phyloP scores from a whole-genome alignment of 129 eudicot species.

The Arctium minus region DNA sequence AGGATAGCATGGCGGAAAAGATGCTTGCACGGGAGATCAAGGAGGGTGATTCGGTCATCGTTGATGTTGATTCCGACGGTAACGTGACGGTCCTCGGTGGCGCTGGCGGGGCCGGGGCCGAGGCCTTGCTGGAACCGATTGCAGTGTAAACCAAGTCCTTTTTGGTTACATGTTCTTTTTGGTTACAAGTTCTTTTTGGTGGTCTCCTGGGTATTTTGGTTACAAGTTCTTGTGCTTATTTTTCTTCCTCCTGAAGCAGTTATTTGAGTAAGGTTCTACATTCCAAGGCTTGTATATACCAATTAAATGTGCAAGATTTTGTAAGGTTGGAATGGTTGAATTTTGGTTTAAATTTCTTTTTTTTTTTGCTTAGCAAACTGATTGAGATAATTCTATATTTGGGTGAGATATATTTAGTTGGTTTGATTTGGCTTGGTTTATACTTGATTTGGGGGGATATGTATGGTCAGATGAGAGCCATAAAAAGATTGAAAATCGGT shows the following conservation, averaged over 20 bases:
- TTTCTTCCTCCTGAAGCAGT: background rate
- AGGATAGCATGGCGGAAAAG: conserved; percentile 46
- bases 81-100: conserved; percentile 64
- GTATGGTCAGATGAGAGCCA: too few relatives aligned
- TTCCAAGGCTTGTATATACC: conserved; percentile 31
- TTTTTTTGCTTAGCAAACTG: background rate
- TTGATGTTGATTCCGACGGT: conserved; percentile 34
- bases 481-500: too few relatives aligned
- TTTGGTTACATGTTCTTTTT: background rate
- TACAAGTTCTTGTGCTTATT: background rate
- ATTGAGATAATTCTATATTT: background rate
- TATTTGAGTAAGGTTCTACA: conserved; percentile 20
- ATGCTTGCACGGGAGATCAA: conserved; percentile 38
- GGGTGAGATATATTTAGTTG: too few relatives aligned
- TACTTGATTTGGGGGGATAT: background rate
- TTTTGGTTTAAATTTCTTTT: background rate
- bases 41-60: conserved; percentile 37
- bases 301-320: conserved; percentile 28
- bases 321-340: conserved; percentile 8
- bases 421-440: too few relatives aligned
- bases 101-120: conserved; percentile 30
- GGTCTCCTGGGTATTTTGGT: background rate
- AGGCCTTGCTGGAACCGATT: conserved; percentile 43
- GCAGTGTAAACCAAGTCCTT: conserved; percentile 23
- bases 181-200: background rate